phyloP scores from a whole-genome alignment of 2,329 filamentous ascomycete species.

The Colletotrichum kahawae region DNA sequence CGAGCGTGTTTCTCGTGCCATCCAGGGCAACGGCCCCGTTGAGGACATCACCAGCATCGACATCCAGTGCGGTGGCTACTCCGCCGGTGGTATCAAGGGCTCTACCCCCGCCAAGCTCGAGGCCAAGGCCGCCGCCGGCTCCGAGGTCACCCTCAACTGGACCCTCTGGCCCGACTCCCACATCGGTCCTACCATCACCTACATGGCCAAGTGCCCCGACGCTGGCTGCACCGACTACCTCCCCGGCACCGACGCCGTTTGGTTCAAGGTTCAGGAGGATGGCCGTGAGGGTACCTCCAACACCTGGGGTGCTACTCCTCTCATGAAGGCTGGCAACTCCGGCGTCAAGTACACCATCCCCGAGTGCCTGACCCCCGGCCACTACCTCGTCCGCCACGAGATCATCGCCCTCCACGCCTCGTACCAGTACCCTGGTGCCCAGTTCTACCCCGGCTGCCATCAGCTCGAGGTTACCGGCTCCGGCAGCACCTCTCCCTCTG shows the following conservation, averaged over 20 bases:
- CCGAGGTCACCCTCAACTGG: constrained; percentile 59
- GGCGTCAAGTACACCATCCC: constrained; percentile 53
- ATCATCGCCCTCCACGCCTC: constrained; percentile 53
- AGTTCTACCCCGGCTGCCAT: constrained; percentile 60
- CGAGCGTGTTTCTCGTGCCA: constrained; percentile 58
- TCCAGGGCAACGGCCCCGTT: constrained; percentile 64
- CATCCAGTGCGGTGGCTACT: constrained; percentile 60
- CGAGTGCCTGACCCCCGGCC: constrained; percentile 49
- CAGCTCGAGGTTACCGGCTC: constrained; percentile 54
- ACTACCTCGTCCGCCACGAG: constrained; percentile 60
- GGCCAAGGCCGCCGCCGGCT: constrained; percentile 58
- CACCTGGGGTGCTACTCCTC: constrained; percentile 50
- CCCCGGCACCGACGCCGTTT: constrained; percentile 51
- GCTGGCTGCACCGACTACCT: constrained; percentile 53
- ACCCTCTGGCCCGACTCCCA: constrained; percentile 57
- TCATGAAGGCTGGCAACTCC: constrained; percentile 48
- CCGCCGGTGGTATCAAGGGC: constrained; percentile 51
- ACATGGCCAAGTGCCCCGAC: constrained; percentile 64
- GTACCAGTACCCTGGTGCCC: constrained; percentile 51
- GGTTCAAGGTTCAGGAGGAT: constrained; percentile 60
- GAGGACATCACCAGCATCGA: constrained; percentile 57
- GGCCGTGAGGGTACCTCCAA: constrained; percentile 54
- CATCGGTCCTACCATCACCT: constrained; percentile 60
- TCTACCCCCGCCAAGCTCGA: constrained; percentile 58
- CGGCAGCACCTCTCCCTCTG: constrained; percentile 41